Base-by-base conservation (phyloP, 2,329 filamentous ascomycete genomes). In the Beauveria varroae region DNA sequence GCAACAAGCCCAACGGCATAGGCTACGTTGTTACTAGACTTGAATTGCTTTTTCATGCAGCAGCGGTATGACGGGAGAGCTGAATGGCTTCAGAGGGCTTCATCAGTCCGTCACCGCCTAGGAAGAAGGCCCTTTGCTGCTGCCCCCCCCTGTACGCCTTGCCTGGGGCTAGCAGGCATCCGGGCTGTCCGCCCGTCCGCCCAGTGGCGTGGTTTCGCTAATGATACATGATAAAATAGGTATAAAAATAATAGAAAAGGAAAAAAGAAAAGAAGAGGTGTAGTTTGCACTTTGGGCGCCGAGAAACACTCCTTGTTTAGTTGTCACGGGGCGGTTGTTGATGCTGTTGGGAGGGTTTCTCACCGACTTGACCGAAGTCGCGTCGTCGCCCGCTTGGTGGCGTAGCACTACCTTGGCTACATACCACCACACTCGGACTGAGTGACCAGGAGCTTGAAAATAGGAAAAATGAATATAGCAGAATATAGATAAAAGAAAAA, bases 291-390 rank as follows among this genome's bases (percentile, higher is more conserved):
- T 37, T 37, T 3, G 34, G 51, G 51, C 34, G 41, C 51, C 51
- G 28, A 52, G 28, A 10, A n/a, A 14, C 6, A 28, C 5, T 37
- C 5, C 14, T 34, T n/a, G 3, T 18, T 22, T 14, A 30, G 18
- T 10, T 30, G 20, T 37, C 49, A 37, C 10, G 10, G 28, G n/a
- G 49, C 16, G 20, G 26, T 20, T 34, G 18, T 12, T 28, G 26
- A 5, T 22, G 49, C 53, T 30, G 53, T 22, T 56, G 40, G 41
- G 52, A 8, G 7, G n/a, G 22, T 30, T 47, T 52, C 57, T 52
- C 57, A 60, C 57, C 57, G 57, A 60, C 57, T 60, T 52, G 22
- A 60, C 57, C 57, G 57, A 60, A 60, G 34, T 46, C 22, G 47
- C 37, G 49, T 46, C 24, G 18, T 24, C 9, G 16, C 24, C 34